Conservation (phyloP, 1,284 basidiomycete genomes). For the Cryptococcus deneoformans region DNA sequence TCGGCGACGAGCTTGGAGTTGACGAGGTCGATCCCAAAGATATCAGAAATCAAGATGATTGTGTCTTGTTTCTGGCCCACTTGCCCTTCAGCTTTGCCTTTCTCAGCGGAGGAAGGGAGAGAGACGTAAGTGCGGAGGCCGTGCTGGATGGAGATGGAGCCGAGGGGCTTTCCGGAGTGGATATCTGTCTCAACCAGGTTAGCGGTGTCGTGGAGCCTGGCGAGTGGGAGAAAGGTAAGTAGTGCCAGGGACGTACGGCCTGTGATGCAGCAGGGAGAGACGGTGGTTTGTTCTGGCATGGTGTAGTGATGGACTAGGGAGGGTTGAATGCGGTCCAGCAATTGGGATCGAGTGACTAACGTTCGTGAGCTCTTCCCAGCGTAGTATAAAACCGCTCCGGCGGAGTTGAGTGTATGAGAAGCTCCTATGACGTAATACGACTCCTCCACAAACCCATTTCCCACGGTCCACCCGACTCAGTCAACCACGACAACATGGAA, state of each 20-base stretch:
- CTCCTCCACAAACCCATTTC: background rate
- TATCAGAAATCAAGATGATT: slow-evolving; percentile 59
- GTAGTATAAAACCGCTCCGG: too few species aligned
- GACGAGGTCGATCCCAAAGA: slow-evolving; percentile 61
- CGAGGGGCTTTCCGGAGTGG: slow-evolving; percentile 36
- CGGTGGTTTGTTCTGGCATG: slow-evolving; percentile 33
- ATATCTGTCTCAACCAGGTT: slow-evolving; percentile 21
- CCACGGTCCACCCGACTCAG: background rate
- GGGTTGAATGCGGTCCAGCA: background rate
- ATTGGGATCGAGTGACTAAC: too few species aligned
- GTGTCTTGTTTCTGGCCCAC: slow-evolving; percentile 55
- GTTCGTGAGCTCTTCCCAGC: too few species aligned
- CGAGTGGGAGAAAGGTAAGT: background rate
- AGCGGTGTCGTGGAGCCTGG: background rate
- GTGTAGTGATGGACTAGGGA: too few species aligned
- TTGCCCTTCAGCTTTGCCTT: background rate
- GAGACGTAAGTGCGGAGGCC: slow-evolving; percentile 37
- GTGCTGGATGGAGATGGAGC: slow-evolving; percentile 27
- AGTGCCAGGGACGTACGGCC: slow-evolving; percentile 25
- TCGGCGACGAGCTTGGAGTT: slow-evolving; percentile 59
- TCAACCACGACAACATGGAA: too few species aligned
- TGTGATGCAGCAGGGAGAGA: slow-evolving; percentile 37
- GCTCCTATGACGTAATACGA: background rate
- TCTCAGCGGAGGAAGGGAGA: slow-evolving; percentile 16
- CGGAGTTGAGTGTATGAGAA: background rate